Evolutionary conservation across 768 basidiomycete species (phyloP).

Genomic region (Pisolithus marmoratus): DNA sequence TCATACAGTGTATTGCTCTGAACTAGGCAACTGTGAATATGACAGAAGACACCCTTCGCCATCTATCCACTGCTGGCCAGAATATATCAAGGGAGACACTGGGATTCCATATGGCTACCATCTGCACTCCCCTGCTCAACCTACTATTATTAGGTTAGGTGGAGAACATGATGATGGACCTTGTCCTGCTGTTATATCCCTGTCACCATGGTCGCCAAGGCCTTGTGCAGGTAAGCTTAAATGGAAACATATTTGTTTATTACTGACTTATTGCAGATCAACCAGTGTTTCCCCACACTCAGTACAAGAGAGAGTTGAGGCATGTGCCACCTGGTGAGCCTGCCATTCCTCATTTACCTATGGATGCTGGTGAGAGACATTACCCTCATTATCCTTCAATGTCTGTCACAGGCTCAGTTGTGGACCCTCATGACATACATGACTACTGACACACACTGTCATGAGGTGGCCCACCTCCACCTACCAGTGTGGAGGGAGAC

Average conservation of each 20-base stretch:
- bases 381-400: background rate
- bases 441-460: slow-evolving; percentile 9
- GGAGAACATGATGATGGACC: slow-evolving; percentile 2
- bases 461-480: slow-evolving; percentile 6
- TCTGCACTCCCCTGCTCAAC: slow-evolving; percentile 17
- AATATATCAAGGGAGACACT: slow-evolving; percentile 8
- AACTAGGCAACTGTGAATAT: slow-evolving; percentile 4
- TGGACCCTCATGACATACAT: background rate
- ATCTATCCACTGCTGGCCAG: slow-evolving; percentile 9
- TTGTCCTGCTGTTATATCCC: background rate
- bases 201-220: background rate
- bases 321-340: slow-evolving; percentile 6
- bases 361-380: slow-evolving; percentile 1
- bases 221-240: slow-evolving; percentile 12
- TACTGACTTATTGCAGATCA: slow-evolving; percentile 14
- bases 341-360: slow-evolving; percentile 9
- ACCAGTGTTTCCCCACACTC: slow-evolving; percentile 5
- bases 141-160: slow-evolving; percentile 28
- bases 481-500: slow-evolving; percentile 15
- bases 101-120: background rate
- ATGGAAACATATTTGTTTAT: background rate
- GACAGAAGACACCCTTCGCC: slow-evolving; percentile 9
- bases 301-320: slow-evolving; percentile 4
- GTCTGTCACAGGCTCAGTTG: background rate
- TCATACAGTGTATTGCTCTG: slow-evolving; percentile 9